Evolutionary conservation across 305 asterid genomes (phyloP), one percentile per base, ranked within the genome.

Genomic region (Petunia hybrid): DNA sequence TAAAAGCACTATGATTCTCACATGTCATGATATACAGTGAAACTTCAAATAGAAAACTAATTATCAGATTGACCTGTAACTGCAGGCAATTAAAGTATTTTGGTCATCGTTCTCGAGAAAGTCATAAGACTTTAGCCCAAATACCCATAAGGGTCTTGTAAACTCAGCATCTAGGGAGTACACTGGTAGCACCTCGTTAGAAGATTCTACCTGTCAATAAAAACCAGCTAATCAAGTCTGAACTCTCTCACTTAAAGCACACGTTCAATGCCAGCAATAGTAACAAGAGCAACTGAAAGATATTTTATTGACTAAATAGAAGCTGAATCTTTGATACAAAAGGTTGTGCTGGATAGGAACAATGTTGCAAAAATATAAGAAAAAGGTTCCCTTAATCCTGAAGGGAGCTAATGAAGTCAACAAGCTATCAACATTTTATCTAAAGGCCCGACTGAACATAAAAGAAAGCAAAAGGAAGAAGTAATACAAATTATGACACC

Each of bases 111-210:
- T 82, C 78, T 63, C 87, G 83, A 97, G 81, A 87, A 97, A 90
- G 57, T 94, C 99, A 77, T 87, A 97, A 7, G 98, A 92, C 91
- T 83, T 93, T 90, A 85, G 82, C 81, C 98, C 98, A 85, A 97
- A 97, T 81, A 89, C 82, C 99, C 99, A 94, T 67, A 94, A 87
- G 16, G 99, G 99, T 85, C 86, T 89, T 43, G 97, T 82, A 87
- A 97, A 97, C 91, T 97, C 99, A 16, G 96, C 98, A 85, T 94
- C 73, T 73, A 90, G 82, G 16, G 92, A 81, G 89, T 91, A 93
- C 80, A 97, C 90, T 43, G 97, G 96, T 45, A 89, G 81, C 85
- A 93, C 92, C 87, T 93, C 92, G 62, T 92, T 97, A 41, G 91
- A 81, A 75, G 97, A 87, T 85, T 97, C 98, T 86, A 92, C 92